Percentiles rank a stretch among this genome's conserved stretches.
These are phyloP conservation scores for Bathelium albidoporum DNA, from an alignment of 495 filamentous ascomycete genomes.

Conservation along the genomic window DNA sequence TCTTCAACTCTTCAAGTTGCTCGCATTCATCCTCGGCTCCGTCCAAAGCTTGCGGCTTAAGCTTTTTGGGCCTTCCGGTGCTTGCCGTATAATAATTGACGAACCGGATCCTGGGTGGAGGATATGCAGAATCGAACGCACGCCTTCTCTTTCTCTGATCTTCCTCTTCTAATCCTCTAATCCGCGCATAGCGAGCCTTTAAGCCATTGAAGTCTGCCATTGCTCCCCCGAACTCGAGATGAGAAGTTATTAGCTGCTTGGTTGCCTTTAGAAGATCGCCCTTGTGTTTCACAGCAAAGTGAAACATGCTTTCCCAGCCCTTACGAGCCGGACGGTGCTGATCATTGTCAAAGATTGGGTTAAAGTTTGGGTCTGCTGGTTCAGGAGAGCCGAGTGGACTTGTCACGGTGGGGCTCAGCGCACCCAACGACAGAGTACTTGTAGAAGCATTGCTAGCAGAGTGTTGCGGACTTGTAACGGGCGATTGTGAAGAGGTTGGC, in stretches of 20 bases:
- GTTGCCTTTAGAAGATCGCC: constrained; percentile 59
- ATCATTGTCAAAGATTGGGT: constrained; percentile 67
- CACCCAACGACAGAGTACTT: neutral
- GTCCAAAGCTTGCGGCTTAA: constrained; percentile 21
- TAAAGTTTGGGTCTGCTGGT: constrained; percentile 51
- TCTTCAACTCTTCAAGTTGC: neutral
- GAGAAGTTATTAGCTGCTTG: constrained; percentile 62
- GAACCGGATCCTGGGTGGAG: constrained; percentile 51
- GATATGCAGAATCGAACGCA: constrained; percentile 7
- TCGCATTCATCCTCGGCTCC: constrained; percentile 10
- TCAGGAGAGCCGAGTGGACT: constrained; percentile 8
- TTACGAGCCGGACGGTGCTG: constrained; percentile 51
- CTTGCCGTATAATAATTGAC: constrained; percentile 87
- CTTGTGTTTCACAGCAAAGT: constrained; percentile 74
- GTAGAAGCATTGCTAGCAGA: neutral
- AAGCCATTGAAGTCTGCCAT: constrained; percentile 67
- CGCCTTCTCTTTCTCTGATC: constrained; percentile 33
- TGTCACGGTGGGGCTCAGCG: neutral
- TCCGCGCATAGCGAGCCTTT: constrained; percentile 52
- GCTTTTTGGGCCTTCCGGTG: constrained; percentile 52
- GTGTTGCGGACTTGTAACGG: neutral
- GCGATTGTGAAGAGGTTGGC: neutral
- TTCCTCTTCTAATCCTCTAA: constrained; percentile 61
- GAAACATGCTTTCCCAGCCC: constrained; percentile 53
- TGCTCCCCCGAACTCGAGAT: constrained; percentile 71